phyloP scores from a whole-genome alignment of 306 rosid species.

The Glycine soja region DNA sequence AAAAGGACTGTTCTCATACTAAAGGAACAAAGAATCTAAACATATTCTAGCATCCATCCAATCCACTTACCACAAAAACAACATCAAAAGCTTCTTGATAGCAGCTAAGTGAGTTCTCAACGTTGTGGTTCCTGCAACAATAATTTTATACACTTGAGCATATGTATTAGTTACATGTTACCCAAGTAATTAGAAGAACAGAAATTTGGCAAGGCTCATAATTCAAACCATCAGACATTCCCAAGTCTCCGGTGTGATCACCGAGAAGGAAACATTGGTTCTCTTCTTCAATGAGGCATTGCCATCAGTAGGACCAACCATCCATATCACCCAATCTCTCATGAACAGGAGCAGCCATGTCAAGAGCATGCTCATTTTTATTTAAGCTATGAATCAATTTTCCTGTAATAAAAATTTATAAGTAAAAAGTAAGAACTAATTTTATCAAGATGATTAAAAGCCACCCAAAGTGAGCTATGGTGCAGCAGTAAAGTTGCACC shows the following conservation, averaged over 20 bases:
- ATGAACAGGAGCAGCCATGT: conserved; percentile 90
- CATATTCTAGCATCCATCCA: conserved; percentile 13
- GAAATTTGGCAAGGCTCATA: conserved; percentile 53
- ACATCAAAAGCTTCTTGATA: conserved; percentile 78
- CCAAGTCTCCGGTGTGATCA: conserved; percentile 89
- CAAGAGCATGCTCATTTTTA: conserved; percentile 94
- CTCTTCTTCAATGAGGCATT: conserved; percentile 71
- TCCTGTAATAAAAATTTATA: conserved; percentile 61
- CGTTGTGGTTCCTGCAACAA: conserved; percentile 76
- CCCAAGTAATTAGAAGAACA: not conserved
- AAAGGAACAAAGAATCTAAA: conserved; percentile 35
- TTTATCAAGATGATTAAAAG: not conserved
- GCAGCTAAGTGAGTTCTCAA: conserved; percentile 74
- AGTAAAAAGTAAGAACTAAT: conserved; percentile 28
- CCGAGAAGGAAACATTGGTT: conserved; percentile 94
- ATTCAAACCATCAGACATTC: conserved; percentile 93
- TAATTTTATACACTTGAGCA: not conserved
- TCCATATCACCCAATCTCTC: conserved; percentile 69
- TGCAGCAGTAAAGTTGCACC: no score
- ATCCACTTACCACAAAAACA: conserved; percentile 78
- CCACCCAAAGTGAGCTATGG: no score
- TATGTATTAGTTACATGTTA: not conserved
- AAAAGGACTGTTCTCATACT: conserved; percentile 12
- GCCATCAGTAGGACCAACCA: conserved; percentile 56
- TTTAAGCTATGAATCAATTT: conserved; percentile 89